A percentile compares a stretch with the other conserved stretches of the same genome.
Conservation (phyloP, 768 basidiomycete genomes). For the Mycena leptocephala region DNA sequence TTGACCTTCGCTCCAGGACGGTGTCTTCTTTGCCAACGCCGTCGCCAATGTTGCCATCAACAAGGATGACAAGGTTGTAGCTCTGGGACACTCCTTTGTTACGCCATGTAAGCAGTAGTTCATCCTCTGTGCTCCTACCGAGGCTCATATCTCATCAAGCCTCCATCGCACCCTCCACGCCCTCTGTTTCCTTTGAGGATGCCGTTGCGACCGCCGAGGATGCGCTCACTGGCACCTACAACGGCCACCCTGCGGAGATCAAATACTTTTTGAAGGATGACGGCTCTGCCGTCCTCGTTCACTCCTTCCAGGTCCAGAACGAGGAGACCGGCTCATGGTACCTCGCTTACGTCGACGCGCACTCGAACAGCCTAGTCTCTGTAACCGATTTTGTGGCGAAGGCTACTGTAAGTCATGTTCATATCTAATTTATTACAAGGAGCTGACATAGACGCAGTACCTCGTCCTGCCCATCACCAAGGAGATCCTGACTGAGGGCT, state of each 20-base stretch:
- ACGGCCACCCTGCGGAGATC: constrained; percentile 46
- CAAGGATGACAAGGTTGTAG: constrained; percentile 36
- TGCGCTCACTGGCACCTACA: constrained; percentile 10
- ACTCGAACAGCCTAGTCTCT: constrained; percentile 55
- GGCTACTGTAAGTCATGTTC: constrained; percentile 47
- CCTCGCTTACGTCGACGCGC: constrained; percentile 65
- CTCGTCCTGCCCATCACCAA: constrained; percentile 1
- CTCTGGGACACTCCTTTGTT: constrained; percentile 36
- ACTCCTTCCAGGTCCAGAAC: constrained; percentile 41
- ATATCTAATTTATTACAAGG: too few species aligned
- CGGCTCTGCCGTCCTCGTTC: constrained; percentile 47
- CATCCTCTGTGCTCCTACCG: not conserved
- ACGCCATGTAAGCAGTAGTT: constrained; percentile 36
- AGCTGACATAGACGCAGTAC: not conserved
- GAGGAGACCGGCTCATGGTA: constrained; percentile 54
- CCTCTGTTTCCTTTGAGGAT: constrained; percentile 46
- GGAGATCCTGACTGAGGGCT: not conserved
- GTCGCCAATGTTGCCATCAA: constrained; percentile 41
- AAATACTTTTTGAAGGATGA: constrained; percentile 52
- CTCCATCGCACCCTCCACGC: constrained; percentile 40
- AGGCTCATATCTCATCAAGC: not conserved
- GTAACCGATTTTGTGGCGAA: constrained; percentile 63
- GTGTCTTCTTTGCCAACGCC: constrained; percentile 50
- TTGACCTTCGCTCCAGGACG: constrained; percentile 36
- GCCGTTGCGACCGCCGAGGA: constrained; percentile 37